Evolutionary conservation across 2,329 filamentous ascomycete genomes (phyloP), one percentile per base, ranked within the genome.

Genomic region (Trichoderma breve): DNA sequence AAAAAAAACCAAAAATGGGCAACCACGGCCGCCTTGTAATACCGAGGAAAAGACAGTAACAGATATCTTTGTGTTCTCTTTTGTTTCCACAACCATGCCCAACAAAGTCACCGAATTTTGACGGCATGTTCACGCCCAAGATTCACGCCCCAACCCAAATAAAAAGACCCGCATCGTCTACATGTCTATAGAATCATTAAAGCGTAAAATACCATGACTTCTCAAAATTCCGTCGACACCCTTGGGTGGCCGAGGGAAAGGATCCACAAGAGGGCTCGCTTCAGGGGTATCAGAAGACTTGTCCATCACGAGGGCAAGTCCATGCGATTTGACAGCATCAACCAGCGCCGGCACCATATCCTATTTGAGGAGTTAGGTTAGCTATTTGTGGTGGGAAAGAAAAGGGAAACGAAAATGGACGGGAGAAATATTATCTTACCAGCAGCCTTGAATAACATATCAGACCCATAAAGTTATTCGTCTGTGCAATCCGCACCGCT

Each of bases 401-500:
- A n/a, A 34, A 24, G 18, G 7, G 14, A 14, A 26, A 7, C 4
- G 15, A 8, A 24, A 21, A 8, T 3, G 36, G 36, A 18, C 9
- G 8, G 30, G n/a, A 6, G 18, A 30, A 26, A 2, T 32, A 15
- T 24, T 1, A 21, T 21, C 91, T 78, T 86, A 97, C 94, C 84
- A 99, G 82, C 74, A 99, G 86, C 75, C 92, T 89, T 36, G 93
- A 95, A 76, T 91, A 94, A 83, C 95, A 98, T 73, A 98, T 93
- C 78, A 99, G 81, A 3, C 96, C 96, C 96, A 99, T 99, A 75
- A 99, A 93, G 80, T 99, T 99, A 80, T 99, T 99, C 79, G 91
- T 93, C 81, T 97, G 93, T 26, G 95, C 95, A 78, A 97, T 94
- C 74, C 95, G 89, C 15, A 98, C 96, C 5, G 93, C 93, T 80